A percentile compares a stretch with the other conserved stretches of the same genome.
Evolutionary conservation across 176 grass and related monocot species (phyloP).

Genomic region (Oryza longistaminata): DNA sequence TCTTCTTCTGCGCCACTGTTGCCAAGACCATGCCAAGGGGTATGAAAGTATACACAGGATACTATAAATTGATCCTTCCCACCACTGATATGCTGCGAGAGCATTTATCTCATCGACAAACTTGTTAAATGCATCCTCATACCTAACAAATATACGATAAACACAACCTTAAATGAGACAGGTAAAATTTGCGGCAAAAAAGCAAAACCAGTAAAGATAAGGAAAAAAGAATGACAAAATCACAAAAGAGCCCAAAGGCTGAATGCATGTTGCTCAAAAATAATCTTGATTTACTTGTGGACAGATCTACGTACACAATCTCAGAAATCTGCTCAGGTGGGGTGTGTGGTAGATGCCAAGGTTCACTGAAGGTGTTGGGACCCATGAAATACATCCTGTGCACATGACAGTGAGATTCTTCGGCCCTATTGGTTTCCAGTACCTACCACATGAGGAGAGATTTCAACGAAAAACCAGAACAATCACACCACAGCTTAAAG

Average conservation of each 20-base stretch:
- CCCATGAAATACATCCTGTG: conserved; percentile 98
- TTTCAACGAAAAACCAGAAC: conserved; percentile 28
- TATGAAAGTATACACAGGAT: conserved; percentile 77
- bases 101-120: conserved; percentile 96
- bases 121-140: conserved; percentile 93
- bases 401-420: conserved; percentile 94
- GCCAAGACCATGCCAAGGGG: conserved; percentile 96
- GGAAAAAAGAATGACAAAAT: conserved; percentile 1
- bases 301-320: conserved; percentile 68
- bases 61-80: conserved; percentile 87
- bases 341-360: conserved; percentile 87
- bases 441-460: conserved; percentile 59
- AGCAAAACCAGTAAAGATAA: conserved; percentile 21
- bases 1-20: conserved; percentile 90
- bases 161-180: background rate
- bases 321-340: conserved; percentile 86
- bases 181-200: background rate
- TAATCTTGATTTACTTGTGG: conserved; percentile 11
- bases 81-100: conserved; percentile 95
- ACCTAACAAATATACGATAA: conserved; percentile 43
- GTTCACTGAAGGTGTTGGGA: conserved; percentile 92
- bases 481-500: background rate
- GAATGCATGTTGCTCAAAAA: conserved; percentile 18
- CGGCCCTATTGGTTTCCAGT: conserved; percentile 89
- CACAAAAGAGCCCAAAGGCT: conserved; percentile 1